phyloP scores from a whole-genome alignment of 2,329 filamentous ascomycete genomes.

The Aspergillus proliferans region DNA sequence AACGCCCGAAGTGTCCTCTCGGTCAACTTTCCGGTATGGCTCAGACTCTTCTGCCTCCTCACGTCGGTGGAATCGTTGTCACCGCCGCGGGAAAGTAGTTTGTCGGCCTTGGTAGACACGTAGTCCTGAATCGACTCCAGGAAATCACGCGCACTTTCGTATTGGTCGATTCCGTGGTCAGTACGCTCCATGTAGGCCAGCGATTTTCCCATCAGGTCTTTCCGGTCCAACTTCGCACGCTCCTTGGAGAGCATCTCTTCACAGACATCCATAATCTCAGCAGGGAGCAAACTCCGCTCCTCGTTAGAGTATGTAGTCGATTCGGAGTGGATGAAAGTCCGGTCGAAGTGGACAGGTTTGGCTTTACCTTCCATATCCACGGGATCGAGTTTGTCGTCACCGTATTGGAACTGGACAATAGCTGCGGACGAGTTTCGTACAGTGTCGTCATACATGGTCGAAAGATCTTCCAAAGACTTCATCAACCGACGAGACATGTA shows the following conservation, averaged over 20 bases:
- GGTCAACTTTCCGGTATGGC: constrained; percentile 80
- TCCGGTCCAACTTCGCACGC: constrained; percentile 57
- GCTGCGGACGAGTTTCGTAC: constrained; percentile 83
- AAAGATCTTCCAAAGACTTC: constrained; percentile 95
- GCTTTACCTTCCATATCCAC: constrained; percentile 96
- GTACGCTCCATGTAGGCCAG: constrained; percentile 66
- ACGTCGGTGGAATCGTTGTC: constrained; percentile 24
- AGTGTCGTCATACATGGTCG: constrained; percentile 87
- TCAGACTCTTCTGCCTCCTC: constrained; percentile 36
- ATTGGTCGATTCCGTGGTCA: constrained; percentile 64
- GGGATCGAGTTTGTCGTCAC: constrained; percentile 90
- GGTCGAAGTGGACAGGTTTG: constrained; percentile 83
- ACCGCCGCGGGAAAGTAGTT: constrained; percentile 43
- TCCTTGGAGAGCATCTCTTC: constrained; percentile 62
- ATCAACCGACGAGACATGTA: constrained; percentile 98
- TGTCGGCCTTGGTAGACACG: constrained; percentile 57
- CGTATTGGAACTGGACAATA: constrained; percentile 95
- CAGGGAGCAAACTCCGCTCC: constrained; percentile 66
- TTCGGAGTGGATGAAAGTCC: constrained; percentile 77
- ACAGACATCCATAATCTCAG: constrained; percentile 65
- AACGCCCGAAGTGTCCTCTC: constrained; percentile 66
- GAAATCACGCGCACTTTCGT: constrained; percentile 78
- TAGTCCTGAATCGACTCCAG: constrained; percentile 70
- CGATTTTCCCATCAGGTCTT: constrained; percentile 55
- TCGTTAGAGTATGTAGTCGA: constrained; percentile 73